Evolutionary conservation across 768 basidiomycete genomes (phyloP).

Genomic region (Saitozyma podzolica): DNA sequence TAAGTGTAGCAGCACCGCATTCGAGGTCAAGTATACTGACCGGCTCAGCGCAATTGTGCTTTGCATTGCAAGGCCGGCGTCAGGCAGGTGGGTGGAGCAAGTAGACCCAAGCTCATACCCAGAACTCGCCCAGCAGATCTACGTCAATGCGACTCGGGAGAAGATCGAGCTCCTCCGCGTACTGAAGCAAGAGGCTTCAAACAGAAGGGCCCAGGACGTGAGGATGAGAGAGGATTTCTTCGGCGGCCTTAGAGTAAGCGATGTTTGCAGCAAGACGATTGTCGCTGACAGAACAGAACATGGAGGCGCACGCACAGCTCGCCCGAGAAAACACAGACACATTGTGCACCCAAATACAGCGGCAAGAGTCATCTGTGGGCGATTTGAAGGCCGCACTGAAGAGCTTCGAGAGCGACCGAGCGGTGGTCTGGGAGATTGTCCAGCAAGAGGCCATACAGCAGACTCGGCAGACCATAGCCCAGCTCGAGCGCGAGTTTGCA

Average conservation of each 20-base stretch:
- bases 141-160: conserved; percentile 36
- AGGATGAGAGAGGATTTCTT: not conserved
- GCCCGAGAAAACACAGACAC: not conserved
- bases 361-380: not conserved
- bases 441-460: no score
- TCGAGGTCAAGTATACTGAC: not conserved
- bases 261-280: not conserved
- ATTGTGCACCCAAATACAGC: not conserved
- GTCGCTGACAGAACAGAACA: not conserved
- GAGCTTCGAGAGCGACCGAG: not conserved
- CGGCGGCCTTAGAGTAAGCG: not conserved
- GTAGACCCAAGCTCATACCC: not conserved
- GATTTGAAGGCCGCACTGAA: not conserved
- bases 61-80: conserved; percentile 31
- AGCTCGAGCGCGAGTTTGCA: no score
- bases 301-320: not conserved
- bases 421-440: no score
- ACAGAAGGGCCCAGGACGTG: not conserved
- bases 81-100: conserved; percentile 24
- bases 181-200: conserved; percentile 18
- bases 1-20: conserved; percentile 10
- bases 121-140: conserved; percentile 36
- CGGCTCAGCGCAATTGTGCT: conserved; percentile 40
- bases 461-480: no score
- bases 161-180: conserved; percentile 32